phyloP scores from a whole-genome alignment of 306 rosid species.

The Prosopis cineraria region DNA sequence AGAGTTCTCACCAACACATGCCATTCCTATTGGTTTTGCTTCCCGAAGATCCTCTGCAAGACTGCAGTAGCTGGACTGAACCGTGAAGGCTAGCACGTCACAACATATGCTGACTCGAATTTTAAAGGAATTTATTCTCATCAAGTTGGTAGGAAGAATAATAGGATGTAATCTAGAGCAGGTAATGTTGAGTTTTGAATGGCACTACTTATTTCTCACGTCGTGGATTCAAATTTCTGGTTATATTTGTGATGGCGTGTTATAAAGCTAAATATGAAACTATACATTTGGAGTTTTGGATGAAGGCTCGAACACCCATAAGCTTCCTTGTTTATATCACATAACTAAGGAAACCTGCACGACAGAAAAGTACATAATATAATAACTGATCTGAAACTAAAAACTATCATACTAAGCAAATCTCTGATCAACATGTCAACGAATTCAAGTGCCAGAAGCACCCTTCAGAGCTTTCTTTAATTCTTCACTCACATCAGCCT shows the following conservation, averaged over 20 bases:
- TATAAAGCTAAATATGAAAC: background rate
- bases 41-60: background rate
- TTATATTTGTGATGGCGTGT: background rate
- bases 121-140: background rate
- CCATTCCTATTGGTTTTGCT: background rate
- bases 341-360: conserved; percentile 23
- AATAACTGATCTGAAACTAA: conserved; percentile 25
- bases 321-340: background rate
- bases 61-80: background rate
- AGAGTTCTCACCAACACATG: background rate
- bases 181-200: background rate
- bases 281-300: background rate
- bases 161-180: background rate
- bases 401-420: too few species aligned
- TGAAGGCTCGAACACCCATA: background rate
- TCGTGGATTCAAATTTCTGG: background rate
- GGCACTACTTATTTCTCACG: background rate
- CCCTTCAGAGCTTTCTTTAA: conserved; percentile 58
- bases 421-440: conserved; percentile 1
- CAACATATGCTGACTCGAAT: background rate
- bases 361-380: background rate
- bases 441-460: conserved; percentile 31
- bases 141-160: background rate
- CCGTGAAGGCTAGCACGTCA: too few species aligned
- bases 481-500: conserved; percentile 49